phyloP scores from a whole-genome alignment of 2,329 filamentous ascomycete species.

The Ascochyta clinopodiicola region DNA sequence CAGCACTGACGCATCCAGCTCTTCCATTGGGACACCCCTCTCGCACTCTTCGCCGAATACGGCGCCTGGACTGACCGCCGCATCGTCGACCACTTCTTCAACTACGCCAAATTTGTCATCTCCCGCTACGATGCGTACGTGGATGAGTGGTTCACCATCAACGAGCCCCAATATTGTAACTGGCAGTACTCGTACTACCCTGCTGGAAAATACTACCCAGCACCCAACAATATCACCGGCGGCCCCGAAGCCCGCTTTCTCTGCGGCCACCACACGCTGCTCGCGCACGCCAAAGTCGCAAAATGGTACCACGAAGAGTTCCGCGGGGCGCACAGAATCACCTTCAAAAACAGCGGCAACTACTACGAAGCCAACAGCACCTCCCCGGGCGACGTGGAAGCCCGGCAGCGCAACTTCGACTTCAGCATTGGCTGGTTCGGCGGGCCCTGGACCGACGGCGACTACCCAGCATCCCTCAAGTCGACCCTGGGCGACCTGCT shows the following conservation, averaged over 20 bases:
- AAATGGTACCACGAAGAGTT: slow-evolving; percentile 57
- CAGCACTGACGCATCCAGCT: slow-evolving; percentile 20
- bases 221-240: slow-evolving; percentile 51
- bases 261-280: slow-evolving; percentile 54
- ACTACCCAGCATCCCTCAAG: slow-evolving; percentile 50
- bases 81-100: slow-evolving; percentile 52
- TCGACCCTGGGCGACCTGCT: slow-evolving; percentile 51
- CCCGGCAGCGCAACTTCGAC: slow-evolving; percentile 50
- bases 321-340: slow-evolving; percentile 51
- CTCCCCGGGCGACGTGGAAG: slow-evolving; percentile 44
- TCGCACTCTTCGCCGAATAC: slow-evolving; percentile 52
- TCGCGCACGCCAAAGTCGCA: slow-evolving; percentile 53
- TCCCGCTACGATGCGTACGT: slow-evolving; percentile 50
- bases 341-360: slow-evolving; percentile 54
- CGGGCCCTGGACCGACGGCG: slow-evolving; percentile 55
- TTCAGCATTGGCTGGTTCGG: slow-evolving; percentile 56
- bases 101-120: slow-evolving; percentile 54
- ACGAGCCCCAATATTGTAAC: slow-evolving; percentile 56
- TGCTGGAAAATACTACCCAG: slow-evolving; percentile 54
- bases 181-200: slow-evolving; percentile 57
- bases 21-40: slow-evolving; percentile 54
- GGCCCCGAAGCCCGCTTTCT: slow-evolving; percentile 52
- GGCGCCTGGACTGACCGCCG: slow-evolving; percentile 50
- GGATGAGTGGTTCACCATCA: slow-evolving; percentile 52
- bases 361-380: slow-evolving; percentile 50